Base-by-base conservation (phyloP, 345 rosid species). In the Passiflora organensis region DNA sequence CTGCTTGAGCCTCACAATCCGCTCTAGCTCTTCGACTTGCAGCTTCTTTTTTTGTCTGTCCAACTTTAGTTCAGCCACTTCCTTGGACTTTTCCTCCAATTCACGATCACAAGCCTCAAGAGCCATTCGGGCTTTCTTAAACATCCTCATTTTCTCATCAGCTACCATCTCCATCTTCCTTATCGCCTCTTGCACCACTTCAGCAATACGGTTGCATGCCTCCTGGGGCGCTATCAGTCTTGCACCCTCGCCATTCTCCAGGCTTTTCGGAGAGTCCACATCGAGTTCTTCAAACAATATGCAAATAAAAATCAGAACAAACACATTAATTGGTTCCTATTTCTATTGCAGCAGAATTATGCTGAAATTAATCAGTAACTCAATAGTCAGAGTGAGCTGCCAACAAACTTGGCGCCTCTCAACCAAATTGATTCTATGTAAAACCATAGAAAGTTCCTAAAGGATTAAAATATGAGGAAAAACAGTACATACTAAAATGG, bases 101-200 rank as follows among this genome's bases (percentile, higher is more conserved):
- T 94, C 99, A 22, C 82, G 85, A 60, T 89, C 99, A 56, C 95
- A 87, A 48, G 80, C 80, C 51, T 89, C 96, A 9, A 89, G 83
- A 19, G 82, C 77, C 70, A 76, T 19, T 41, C 84, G 83, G 34
- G 96, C 85, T 80, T 89, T 94, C 75, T 94, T 94, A 57, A 82
- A 85, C 95, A 87, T 80, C 74, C 87, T 82, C 79, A 71, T 76
- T 82, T 94, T 89, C 77, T 89, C 99, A 61, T 94, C 95, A 1
- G 96, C 85, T 63, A 89, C 99, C 90, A 94, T 80, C 68, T 87
- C 99, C 97, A 89, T 87, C 74, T 94, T 94, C 79, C 80, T 79
- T 58, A 94, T 72, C 55, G 96, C 95, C 68, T 94, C 99, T 22
- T 87, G 85, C 36, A 89, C 97, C 66, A 89, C 96, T 18, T 89